Evolutionary conservation across 1,139 yeast genomes (phyloP).

Genomic region (Suhomyces maxii): DNA sequence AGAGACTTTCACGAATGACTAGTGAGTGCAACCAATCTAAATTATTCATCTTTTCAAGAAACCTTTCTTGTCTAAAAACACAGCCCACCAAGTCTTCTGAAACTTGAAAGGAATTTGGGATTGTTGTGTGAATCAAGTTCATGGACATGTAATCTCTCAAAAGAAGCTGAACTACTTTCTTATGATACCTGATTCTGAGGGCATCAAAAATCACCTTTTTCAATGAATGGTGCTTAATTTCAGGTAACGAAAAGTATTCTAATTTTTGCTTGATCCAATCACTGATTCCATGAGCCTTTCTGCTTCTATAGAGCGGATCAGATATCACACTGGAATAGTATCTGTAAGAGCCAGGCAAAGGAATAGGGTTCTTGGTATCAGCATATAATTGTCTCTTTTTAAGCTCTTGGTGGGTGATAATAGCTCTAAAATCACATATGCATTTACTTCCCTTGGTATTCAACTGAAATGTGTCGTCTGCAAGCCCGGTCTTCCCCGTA

Average conservation of each 20-base stretch:
- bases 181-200: background rate
- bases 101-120: slow-evolving; percentile 15
- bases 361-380: slow-evolving; percentile 13
- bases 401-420: slow-evolving; percentile 20
- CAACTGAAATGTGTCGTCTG: slow-evolving; percentile 18
- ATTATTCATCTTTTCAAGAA: slow-evolving; percentile 30
- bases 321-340: slow-evolving; percentile 13
- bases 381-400: slow-evolving; percentile 23
- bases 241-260: background rate
- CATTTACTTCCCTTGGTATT: slow-evolving; percentile 4
- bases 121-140: slow-evolving; percentile 23
- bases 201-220: background rate
- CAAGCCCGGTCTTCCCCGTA: slow-evolving; percentile 21
- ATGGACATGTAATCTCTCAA: slow-evolving; percentile 18
- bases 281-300: slow-evolving; percentile 6
- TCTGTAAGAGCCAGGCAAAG: slow-evolving; percentile 17
- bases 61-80: slow-evolving; percentile 34
- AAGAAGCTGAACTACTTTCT: slow-evolving; percentile 4
- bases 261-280: slow-evolving; percentile 3
- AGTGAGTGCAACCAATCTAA: slow-evolving; percentile 32
- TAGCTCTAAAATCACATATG: slow-evolving; percentile 4
- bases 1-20: slow-evolving; percentile 18
- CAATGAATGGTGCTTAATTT: background rate
- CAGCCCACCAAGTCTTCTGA: slow-evolving; percentile 35
- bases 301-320: slow-evolving; percentile 2